A percentile compares a stretch with the other conserved stretches of the same genome.
phyloP scores from a whole-genome alignment of 495 filamentous ascomycete species.

The Hyaloscypha variabilis region DNA sequence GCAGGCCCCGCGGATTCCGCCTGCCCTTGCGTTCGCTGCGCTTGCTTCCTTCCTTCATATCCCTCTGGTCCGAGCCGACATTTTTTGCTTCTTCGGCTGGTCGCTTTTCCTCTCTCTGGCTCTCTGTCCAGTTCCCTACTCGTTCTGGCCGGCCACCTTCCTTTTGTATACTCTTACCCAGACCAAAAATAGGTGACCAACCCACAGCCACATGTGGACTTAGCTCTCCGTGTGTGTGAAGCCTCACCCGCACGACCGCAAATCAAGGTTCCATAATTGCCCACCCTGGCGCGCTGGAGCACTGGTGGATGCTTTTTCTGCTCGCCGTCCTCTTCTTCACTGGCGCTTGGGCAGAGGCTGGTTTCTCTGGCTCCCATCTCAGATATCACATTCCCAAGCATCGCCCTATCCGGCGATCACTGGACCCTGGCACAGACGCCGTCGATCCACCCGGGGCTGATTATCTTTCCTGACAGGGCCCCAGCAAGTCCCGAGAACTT shows the following conservation, averaged over 20 bases:
- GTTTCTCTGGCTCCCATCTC: background rate
- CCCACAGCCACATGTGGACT: background rate
- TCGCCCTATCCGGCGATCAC: conserved; percentile 22
- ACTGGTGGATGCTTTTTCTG: conserved; percentile 1
- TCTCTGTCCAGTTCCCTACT: background rate
- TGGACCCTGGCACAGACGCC: conserved; percentile 10
- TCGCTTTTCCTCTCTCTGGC: background rate
- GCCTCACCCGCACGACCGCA: conserved; percentile 10
- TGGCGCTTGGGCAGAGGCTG: background rate
- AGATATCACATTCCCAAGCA: conserved; percentile 27
- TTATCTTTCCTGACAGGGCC: background rate
- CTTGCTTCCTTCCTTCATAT: background rate
- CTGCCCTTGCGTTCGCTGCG: background rate
- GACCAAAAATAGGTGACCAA: background rate
- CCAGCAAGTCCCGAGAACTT: background rate
- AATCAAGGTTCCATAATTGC: background rate
- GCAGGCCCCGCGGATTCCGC: background rate
- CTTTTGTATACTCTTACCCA: background rate
- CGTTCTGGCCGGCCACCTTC: background rate
- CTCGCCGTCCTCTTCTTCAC: background rate
- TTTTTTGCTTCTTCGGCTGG: background rate
- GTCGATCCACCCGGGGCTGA: background rate
- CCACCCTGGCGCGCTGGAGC: background rate
- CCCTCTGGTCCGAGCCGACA: background rate
- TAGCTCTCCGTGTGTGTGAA: background rate